phyloP scores from a whole-genome alignment of 2,329 filamentous ascomycete species.

The Diaporthe helianthi region DNA sequence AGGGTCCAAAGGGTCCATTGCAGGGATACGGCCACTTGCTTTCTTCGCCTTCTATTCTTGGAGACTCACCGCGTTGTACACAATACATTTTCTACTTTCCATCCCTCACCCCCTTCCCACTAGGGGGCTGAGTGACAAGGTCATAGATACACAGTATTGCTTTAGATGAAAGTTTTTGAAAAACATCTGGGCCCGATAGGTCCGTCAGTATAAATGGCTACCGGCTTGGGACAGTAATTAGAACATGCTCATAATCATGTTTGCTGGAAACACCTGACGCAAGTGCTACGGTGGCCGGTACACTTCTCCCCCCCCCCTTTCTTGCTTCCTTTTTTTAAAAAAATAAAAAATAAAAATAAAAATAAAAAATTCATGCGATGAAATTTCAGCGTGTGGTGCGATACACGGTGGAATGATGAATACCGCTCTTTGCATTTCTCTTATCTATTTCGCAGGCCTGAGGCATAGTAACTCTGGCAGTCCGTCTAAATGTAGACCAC shows the following conservation, averaged over 20 bases:
- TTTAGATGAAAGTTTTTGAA: neutral
- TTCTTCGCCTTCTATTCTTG: neutral
- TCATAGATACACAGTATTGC: neutral
- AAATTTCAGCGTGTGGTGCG: neutral
- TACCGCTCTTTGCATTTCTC: neutral
- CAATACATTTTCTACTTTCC: neutral
- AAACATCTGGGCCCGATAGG: too few species aligned
- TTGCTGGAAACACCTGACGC: too few species aligned
- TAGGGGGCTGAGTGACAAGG: neutral
- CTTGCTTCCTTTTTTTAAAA: too few species aligned
- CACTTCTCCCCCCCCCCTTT: too few species aligned
- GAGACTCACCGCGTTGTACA: too few species aligned
- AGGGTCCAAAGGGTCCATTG: neutral
- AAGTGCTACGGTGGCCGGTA: too few species aligned
- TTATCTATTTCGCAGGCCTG: neutral
- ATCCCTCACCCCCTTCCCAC: too few species aligned
- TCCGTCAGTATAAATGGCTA: too few species aligned
- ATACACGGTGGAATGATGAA: neutral
- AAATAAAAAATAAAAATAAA: too few species aligned
- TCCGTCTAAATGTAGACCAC: neutral
- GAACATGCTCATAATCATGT: too few species aligned
- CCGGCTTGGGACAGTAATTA: too few species aligned
- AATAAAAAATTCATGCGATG: too few species aligned
- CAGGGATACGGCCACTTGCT: neutral
- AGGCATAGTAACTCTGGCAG: neutral